These are phyloP conservation scores for Lenwebbia sp. DNA, from an alignment of 345 rosid species.

Conservation along the genomic window DNA sequence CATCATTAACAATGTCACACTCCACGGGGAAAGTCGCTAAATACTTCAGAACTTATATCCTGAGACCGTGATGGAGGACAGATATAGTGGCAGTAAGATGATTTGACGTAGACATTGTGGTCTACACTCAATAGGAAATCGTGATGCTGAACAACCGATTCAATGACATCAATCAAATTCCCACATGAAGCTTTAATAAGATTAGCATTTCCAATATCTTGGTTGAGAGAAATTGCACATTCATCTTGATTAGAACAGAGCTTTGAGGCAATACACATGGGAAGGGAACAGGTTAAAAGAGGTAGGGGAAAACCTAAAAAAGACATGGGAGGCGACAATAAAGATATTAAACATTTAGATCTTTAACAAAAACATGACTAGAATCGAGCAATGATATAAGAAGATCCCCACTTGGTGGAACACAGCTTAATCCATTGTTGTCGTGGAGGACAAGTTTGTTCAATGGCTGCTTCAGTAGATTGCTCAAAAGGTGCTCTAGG, in stretches of 20 bases:
- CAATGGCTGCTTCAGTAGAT: neutral
- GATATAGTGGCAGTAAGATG: neutral
- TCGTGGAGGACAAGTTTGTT: neutral
- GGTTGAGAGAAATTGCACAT: neutral
- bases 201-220: neutral
- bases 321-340: neutral
- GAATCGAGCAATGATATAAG: neutral
- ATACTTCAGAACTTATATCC: neutral
- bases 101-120: neutral
- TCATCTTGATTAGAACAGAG: neutral
- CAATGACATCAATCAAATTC: neutral
- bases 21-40: neutral
- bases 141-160: neutral
- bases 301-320: neutral
- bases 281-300: neutral
- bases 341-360: neutral
- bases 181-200: neutral
- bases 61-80: neutral
- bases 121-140: neutral
- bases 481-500: neutral
- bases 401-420: neutral
- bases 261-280: neutral
- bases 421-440: neutral
- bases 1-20: neutral
- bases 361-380: neutral